Percentiles rank a stretch among this genome's conserved stretches.
Conservation (phyloP, 495 filamentous ascomycete species). For the Aspergillus sclerotioniger region DNA sequence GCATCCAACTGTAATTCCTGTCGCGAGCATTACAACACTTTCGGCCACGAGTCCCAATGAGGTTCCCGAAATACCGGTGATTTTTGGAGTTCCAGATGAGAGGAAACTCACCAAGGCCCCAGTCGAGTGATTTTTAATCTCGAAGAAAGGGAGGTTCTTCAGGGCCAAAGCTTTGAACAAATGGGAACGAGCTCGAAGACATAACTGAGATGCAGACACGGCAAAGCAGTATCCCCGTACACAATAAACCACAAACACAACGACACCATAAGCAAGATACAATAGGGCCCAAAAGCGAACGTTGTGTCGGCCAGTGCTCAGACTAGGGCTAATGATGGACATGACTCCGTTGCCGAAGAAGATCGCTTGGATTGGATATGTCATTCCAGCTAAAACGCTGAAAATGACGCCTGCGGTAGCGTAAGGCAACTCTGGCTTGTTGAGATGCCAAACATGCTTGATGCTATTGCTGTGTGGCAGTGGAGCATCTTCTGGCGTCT, state of each 20-base stretch:
- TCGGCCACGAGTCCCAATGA: conserved; percentile 30
- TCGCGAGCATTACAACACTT: conserved; percentile 21
- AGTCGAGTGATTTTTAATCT: conserved; percentile 17
- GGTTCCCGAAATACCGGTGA: conserved; percentile 45
- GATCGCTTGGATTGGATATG: conserved; percentile 72
- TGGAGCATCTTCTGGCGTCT: no score
- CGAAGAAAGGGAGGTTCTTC: conserved; percentile 22
- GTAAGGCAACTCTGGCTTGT: conserved; percentile 59
- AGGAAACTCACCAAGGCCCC: conserved; percentile 17
- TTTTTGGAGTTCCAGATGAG: conserved; percentile 51
- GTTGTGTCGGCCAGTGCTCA: conserved; percentile 22
- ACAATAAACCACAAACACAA: conserved; percentile 15
- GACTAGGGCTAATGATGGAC: conserved; percentile 14
- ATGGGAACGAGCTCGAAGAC: conserved; percentile 18
- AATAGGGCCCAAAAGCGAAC: conserved; percentile 23
- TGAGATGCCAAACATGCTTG: conserved; percentile 70
- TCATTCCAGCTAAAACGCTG: conserved; percentile 64
- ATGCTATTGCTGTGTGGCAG: conserved; percentile 32
- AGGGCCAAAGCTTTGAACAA: conserved; percentile 17
- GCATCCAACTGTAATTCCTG: conserved; percentile 45
- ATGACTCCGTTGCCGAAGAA: conserved; percentile 67
- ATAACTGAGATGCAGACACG: conserved; percentile 20
- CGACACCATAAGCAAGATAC: conserved; percentile 22
- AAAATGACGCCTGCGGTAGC: conserved; percentile 54
- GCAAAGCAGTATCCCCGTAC: conserved; percentile 24